Evolutionary conservation across 352 stramenopile genomes (phyloP).

Genomic region (Pilasporangium apinafurcum): DNA sequence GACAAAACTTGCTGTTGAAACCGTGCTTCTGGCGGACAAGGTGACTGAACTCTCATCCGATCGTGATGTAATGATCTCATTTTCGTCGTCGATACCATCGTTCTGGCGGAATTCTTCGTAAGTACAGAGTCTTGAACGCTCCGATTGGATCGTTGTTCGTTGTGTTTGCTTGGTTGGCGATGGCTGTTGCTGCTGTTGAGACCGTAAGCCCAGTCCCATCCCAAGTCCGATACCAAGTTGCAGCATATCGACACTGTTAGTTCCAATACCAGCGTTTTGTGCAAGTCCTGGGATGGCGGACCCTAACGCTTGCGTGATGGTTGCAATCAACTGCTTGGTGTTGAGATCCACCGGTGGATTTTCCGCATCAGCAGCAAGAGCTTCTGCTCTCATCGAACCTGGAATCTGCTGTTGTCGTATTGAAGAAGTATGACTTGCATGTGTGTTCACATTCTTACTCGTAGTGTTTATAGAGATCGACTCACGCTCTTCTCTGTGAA

Average conservation of each 20-base stretch:
- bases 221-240: conserved; percentile 84
- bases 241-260: conserved; percentile 47
- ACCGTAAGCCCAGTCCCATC: conserved; percentile 83
- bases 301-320: conserved; percentile 66
- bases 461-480: background rate
- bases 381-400: too few relatives aligned
- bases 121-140: too few relatives aligned
- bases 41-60: conserved; percentile 22
- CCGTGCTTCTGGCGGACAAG: conserved; percentile 18
- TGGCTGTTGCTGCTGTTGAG: conserved; percentile 35
- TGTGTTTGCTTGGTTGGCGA: conserved; percentile 7
- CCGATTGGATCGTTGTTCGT: conserved; percentile 2
- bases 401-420: too few relatives aligned
- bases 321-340: conserved; percentile 69
- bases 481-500: conserved; percentile 15
- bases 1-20: conserved; percentile 35
- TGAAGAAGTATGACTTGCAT: too few relatives aligned
- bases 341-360: conserved; percentile 20
- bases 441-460: too few relatives aligned
- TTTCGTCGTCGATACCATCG: conserved; percentile 14
- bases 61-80: conserved; percentile 13
- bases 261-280: conserved; percentile 10
- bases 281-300: conserved; percentile 27
- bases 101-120: conserved; percentile 7
- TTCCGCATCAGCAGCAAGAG: background rate